phyloP scores from a whole-genome alignment of 163 green algal genomes.

The Volvox carteri region DNA sequence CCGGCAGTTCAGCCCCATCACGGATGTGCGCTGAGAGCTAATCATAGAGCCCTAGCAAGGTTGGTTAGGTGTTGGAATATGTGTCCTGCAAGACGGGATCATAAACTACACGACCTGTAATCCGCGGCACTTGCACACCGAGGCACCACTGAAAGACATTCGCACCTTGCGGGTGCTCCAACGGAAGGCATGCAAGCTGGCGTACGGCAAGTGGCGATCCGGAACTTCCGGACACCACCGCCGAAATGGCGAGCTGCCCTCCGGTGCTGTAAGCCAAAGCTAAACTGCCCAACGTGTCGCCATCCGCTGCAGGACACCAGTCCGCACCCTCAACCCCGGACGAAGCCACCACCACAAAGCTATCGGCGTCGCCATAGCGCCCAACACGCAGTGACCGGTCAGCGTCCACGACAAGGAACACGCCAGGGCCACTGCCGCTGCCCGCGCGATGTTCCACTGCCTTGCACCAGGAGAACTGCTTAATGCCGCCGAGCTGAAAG shows the following conservation, averaged over 20 bases:
- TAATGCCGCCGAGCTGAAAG: slow-evolving; percentile 17
- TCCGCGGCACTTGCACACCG: too few species aligned
- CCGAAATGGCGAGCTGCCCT: slow-evolving; percentile 13
- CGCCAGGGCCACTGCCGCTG: not conserved
- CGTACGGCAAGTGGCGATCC: not conserved
- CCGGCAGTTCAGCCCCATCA: too few species aligned
- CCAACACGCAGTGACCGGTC: not conserved
- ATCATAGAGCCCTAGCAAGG: too few species aligned
- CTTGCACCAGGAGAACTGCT: slow-evolving; percentile 54
- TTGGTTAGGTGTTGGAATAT: too few species aligned
- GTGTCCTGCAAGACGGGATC: too few species aligned
- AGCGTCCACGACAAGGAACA: slow-evolving; percentile 25
- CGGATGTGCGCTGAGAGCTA: too few species aligned
- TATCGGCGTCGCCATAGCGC: slow-evolving; percentile 19
- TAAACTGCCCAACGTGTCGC: not conserved
- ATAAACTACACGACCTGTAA: too few species aligned
- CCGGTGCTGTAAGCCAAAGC: slow-evolving; percentile 43
- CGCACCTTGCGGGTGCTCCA: slow-evolving; percentile 39
- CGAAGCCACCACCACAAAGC: not conserved
- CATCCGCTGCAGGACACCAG: slow-evolving; percentile 16
- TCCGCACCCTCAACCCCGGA: slow-evolving; percentile 17
- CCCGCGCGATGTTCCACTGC: not conserved
- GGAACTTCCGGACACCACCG: not conserved
- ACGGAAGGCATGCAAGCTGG: slow-evolving; percentile 6
- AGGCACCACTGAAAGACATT: too few species aligned